phyloP scores from a whole-genome alignment of 192 early-diverging fungal species.

The Coemansia sp. region DNA sequence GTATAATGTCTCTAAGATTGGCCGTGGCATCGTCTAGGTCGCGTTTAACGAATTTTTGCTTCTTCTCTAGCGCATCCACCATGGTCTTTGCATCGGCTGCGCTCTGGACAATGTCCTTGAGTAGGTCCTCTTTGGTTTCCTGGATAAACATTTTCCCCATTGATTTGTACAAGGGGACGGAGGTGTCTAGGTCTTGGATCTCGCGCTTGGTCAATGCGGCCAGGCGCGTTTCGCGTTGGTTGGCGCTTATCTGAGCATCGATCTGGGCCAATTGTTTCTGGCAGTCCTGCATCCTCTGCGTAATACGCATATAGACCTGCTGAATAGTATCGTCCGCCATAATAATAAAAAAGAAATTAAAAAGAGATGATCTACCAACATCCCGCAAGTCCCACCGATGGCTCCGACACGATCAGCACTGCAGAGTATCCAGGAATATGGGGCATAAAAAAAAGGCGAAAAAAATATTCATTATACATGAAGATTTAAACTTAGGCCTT shows the following conservation, averaged over 20 bases:
- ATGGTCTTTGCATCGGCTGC: slow-evolving; percentile 9
- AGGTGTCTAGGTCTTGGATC: slow-evolving; percentile 29
- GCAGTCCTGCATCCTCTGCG: slow-evolving; percentile 40
- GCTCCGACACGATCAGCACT: no score
- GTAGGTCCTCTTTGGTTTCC: slow-evolving; percentile 26
- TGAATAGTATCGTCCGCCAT: slow-evolving; percentile 43
- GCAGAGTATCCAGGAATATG: no score
- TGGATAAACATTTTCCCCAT: slow-evolving; percentile 55
- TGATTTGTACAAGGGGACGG: slow-evolving; percentile 39
- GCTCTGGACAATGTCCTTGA: slow-evolving; percentile 32
- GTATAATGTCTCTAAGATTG: slow-evolving; percentile 40
- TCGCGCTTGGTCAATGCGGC: slow-evolving; percentile 47
- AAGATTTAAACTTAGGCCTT: slow-evolving; percentile 64
- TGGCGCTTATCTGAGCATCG: slow-evolving; percentile 37
- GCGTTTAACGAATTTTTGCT: slow-evolving; percentile 51
- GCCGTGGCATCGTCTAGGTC: slow-evolving; percentile 36
- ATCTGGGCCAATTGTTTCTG: slow-evolving; percentile 46
- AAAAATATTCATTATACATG: background rate
- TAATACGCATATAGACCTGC: slow-evolving; percentile 45
- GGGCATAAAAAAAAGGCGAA: background rate
- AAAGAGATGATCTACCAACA: background rate
- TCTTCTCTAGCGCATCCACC: slow-evolving; percentile 42
- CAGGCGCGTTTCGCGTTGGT: slow-evolving; percentile 48
- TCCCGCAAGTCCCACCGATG: no score
- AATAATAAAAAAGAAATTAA: background rate